These are phyloP conservation scores for Penicillium sp. DNA, from an alignment of 2,329 filamentous ascomycete genomes.

Conservation along the genomic window DNA sequence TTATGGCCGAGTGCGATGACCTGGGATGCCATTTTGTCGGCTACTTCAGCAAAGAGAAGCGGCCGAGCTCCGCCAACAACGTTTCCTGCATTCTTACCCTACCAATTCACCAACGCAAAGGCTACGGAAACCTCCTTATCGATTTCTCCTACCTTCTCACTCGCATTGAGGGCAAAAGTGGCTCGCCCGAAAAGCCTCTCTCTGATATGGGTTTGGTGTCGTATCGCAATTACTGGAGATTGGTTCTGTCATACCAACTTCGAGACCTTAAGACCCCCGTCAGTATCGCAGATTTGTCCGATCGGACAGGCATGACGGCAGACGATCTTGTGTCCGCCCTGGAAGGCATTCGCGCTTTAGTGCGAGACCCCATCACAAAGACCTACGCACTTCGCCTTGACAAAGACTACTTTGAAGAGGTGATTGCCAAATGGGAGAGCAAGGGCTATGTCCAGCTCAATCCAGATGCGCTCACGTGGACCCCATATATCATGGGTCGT, in stretches of 20 bases:
- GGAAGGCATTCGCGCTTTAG: conserved; percentile 85
- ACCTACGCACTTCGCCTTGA: conserved; percentile 90
- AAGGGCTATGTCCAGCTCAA: conserved; percentile 89
- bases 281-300: conserved; percentile 66
- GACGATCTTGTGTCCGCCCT: conserved; percentile 95
- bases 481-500: conserved; percentile 94
- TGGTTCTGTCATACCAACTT: conserved; percentile 85
- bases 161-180: conserved; percentile 88
- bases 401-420: conserved; percentile 81
- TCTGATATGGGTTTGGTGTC: conserved; percentile 98
- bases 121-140: conserved; percentile 94
- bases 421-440: conserved; percentile 85
- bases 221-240: conserved; percentile 95
- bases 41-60: conserved; percentile 99
- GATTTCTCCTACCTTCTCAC: conserved; percentile 98
- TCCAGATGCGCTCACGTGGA: conserved; percentile 84
- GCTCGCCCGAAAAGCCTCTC: conserved; percentile 94
- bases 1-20: conserved; percentile 89
- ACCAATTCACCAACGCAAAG: conserved; percentile 95
- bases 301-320: conserved; percentile 91
- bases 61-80: conserved; percentile 92
- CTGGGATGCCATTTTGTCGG: conserved; percentile 95
- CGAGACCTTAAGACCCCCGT: conserved; percentile 65
- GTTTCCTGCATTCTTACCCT: conserved; percentile 96
- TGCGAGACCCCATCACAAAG: conserved; percentile 86